Evolutionary conservation across 805 yeast genomes (phyloP).

Genomic region (Schwanniomyces occidentalis): DNA sequence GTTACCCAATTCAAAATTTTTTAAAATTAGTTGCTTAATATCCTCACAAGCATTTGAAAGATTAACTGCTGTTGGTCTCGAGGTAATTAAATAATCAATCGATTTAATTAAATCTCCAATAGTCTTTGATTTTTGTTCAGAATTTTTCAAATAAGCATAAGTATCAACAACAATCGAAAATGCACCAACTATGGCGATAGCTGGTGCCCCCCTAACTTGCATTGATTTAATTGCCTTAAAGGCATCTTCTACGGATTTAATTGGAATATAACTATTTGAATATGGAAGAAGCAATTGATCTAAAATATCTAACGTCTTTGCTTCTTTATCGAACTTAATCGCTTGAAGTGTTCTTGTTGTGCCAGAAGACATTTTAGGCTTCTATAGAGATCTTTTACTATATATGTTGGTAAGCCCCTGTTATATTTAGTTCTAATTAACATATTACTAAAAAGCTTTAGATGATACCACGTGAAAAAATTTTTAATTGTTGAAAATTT

Average conservation of each 20-base stretch:
- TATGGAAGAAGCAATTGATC: conserved; percentile 87
- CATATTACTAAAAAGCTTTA: too few species aligned
- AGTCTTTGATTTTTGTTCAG: conserved; percentile 19
- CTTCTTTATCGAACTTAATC: conserved; percentile 57
- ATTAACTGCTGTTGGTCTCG: conserved; percentile 97
- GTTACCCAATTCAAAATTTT: conserved; percentile 14
- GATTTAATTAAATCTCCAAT: conserved; percentile 38
- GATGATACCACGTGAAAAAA: too few species aligned
- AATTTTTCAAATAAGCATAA: conserved; percentile 27
- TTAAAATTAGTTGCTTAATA: conserved; percentile 38
- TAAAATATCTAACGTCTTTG: conserved; percentile 54
- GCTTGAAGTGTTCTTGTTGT: conserved; percentile 48
- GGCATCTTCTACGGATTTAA: conserved; percentile 71
- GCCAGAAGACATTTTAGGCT: background rate
- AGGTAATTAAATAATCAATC: conserved; percentile 65
- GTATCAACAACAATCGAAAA: conserved; percentile 78
- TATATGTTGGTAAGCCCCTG: too few species aligned
- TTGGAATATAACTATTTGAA: conserved; percentile 63
- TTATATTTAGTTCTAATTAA: too few species aligned
- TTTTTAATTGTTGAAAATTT: too few species aligned
- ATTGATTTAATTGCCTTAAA: conserved; percentile 78
- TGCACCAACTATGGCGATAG: conserved; percentile 93
- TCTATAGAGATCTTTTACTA: too few species aligned
- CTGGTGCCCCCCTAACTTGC: conserved; percentile 99
- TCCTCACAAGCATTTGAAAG: conserved; percentile 71